Evolutionary conservation across 2,329 filamentous ascomycete genomes (phyloP), one percentile per base, ranked within the genome.

Genomic region (Xylariaceae sp.): DNA sequence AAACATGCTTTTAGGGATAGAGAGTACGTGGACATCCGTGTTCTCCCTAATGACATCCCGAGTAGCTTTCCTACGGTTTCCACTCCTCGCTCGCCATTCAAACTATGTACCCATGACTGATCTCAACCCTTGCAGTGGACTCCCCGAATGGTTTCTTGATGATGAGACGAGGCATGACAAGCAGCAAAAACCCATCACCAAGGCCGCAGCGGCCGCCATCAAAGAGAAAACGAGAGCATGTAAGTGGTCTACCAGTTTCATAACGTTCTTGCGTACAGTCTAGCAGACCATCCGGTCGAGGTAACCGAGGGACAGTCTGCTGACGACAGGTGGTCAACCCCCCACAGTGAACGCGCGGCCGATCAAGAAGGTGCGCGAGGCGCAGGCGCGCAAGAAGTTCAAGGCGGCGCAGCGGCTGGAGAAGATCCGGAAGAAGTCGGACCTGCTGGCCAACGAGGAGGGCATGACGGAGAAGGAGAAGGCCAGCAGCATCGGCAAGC

Each of bases 81-180:
- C n/a, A n/a, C n/a, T n/a, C n/a, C n/a, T n/a, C n/a, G n/a, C n/a
- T n/a, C n/a, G n/a, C n/a, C n/a, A n/a, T n/a, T n/a, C n/a, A n/a
- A n/a, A n/a, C n/a, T n/a, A n/a, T n/a, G n/a, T n/a, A n/a, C n/a
- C n/a, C n/a, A n/a, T n/a, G n/a, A n/a, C n/a, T n/a, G n/a, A n/a
- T n/a, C n/a, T n/a, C n/a, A n/a, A n/a, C n/a, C n/a, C n/a, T n/a
- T n/a, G n/a, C n/a, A n/a, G n/a, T 45, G 89, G 90, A 3, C 72
- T 98, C 2, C 92, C 92, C 0, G 90, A 96, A 32, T 98, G 93
- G 93, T 98, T 98, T 68, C 63, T 95, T 12, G 92, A 98, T 53
- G 92, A 98, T 52, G 92, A 98, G 59, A 58, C 62, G 47, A 77
- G 72, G 50, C 90, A 98, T 63, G 86, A 89, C 60, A 87, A 81